phyloP scores from a whole-genome alignment of 164 flowering plant species.

The grape (Vitis vinifera) region ASM3070453v1 NC_081821.1:10251001-10251500 shows the following conservation, averaged over 20 bases:
- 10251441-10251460: constrained; percentile 87
- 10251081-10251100: neutral
- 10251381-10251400: neutral
- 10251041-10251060: neutral
- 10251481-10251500: constrained; percentile 92
- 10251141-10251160: neutral
- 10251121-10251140: neutral
- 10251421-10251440: constrained; percentile 84
- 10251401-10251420: constrained; percentile 78
- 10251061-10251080: neutral
- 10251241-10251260: constrained; percentile 45
- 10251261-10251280: constrained; percentile 83
- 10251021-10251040: neutral
- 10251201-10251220: neutral
- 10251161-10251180: constrained; percentile 19
- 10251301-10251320: constrained; percentile 93
- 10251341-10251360: neutral
- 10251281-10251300: constrained; percentile 90
- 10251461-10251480: constrained; percentile 96
- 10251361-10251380: neutral
- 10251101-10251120: constrained; percentile 1
- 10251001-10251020: neutral
- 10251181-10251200: neutral
- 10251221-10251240: constrained; percentile 5
- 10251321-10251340: constrained; percentile 5